These are phyloP conservation scores for Neospermospora avenae DNA, from an alignment of 2,329 filamentous ascomycete genomes.

Conservation along the genomic window DNA sequence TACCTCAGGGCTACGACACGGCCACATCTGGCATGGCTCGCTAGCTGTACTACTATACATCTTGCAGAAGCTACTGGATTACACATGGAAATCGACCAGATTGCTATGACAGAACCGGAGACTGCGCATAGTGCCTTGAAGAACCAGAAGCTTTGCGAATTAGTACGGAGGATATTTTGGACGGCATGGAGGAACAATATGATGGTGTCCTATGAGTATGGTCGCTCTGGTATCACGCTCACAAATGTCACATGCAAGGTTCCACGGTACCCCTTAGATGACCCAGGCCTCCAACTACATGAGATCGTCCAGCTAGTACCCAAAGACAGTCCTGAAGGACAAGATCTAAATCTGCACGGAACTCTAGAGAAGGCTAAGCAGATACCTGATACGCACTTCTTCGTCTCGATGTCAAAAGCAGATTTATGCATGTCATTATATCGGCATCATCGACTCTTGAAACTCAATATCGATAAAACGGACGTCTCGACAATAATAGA, in stretches of 20 bases:
- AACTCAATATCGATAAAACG: constrained; percentile 37
- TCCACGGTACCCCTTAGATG: not conserved
- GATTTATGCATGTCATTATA: constrained; percentile 38
- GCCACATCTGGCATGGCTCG: constrained; percentile 29
- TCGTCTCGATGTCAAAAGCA: constrained; percentile 33
- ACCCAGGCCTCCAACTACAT: constrained; percentile 12
- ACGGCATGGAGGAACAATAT: constrained; percentile 33
- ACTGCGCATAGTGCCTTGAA: not conserved
- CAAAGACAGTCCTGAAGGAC: constrained; percentile 1
- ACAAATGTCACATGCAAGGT: constrained; percentile 23
- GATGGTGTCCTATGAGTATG: constrained; percentile 37
- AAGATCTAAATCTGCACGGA: constrained; percentile 8
- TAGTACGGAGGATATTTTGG: constrained; percentile 30
- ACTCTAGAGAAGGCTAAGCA: constrained; percentile 12
- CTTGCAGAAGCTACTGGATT: constrained; percentile 28
- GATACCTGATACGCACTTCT: constrained; percentile 29
- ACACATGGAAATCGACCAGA: constrained; percentile 29
- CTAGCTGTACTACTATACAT: constrained; percentile 26
- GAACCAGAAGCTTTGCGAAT: constrained; percentile 19
- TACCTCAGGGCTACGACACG: constrained; percentile 26
- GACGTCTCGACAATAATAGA: constrained; percentile 38
- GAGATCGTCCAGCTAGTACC: constrained; percentile 17
- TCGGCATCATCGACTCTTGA: constrained; percentile 40
- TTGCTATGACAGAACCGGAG: constrained; percentile 20
- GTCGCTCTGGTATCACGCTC: constrained; percentile 32